Evolutionary conservation across 345 rosid genomes (phyloP), one percentile per base, ranked within the genome.

Genomic region (Linum usitatissimum): DNA sequence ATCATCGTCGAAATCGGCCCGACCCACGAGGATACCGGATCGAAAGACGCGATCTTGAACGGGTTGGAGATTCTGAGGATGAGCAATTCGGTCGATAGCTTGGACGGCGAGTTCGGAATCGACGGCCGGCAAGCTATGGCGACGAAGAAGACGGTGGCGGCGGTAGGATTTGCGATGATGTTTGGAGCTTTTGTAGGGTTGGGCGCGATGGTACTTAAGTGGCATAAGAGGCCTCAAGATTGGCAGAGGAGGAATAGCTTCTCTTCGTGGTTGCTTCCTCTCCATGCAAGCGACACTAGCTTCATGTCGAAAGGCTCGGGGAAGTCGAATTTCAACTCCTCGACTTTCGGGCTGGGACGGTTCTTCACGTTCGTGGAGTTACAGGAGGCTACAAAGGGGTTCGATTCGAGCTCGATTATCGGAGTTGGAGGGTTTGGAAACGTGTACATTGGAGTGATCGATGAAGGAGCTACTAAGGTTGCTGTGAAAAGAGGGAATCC

Each of bases 401-500:
- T 83, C 9, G 95, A 88, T 55, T 71, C 85, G 14, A 73, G 78
- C 45, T 74, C 68, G 17, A 80, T 88, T 55, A 85, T 88, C 6
- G 95, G 95, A 30, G 86, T 85, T 57, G 91, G 95, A 13, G 95
- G 95, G 36, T 88, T 88, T 58, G 92, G 95, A 7, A 88, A 88
- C 59, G 95, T 88, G 65, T 88, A 88, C 67, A 30, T 88, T 13
- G 86, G 87, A 9, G 63, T 36, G 8, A 74, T 88, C 12, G 95
- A 85, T 42, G 87, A 88, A 45, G 85, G 82, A 34, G 38, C 14
- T 2, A 83, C 85, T 57, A 65, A 83, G 77, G 92, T 88, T 42
- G 95, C 95, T 53, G 87, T 88, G 60, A 88, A 88, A 66, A 75
- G 95, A 72, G 95, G 95, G 53, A 88, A 88, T 64, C 95, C 91